Percentiles rank a stretch among this genome's conserved stretches.
These are phyloP conservation scores for Saxophila tyrrhenica DNA, from an alignment of 495 filamentous ascomycete genomes.

Conservation along the genomic window DNA sequence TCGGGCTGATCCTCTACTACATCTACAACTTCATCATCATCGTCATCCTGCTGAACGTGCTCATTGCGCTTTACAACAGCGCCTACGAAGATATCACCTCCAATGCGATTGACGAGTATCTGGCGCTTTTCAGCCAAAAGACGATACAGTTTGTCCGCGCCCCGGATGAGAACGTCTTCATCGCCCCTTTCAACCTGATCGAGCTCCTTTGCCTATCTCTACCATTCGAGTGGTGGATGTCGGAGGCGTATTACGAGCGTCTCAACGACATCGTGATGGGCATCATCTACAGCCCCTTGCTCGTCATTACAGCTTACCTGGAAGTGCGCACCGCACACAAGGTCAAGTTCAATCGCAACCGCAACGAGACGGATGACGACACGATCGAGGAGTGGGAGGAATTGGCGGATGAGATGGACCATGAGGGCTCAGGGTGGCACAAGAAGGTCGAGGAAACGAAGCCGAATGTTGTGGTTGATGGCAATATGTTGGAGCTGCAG, in stretches of 20 bases:
- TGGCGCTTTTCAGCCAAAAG: slow-evolving; percentile 76
- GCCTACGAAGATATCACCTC: slow-evolving; percentile 94
- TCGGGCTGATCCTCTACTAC: slow-evolving; percentile 86
- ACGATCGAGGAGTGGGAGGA: slow-evolving; percentile 87
- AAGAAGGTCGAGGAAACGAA: slow-evolving; percentile 61
- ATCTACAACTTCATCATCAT: slow-evolving; percentile 96
- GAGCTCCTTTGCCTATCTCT: slow-evolving; percentile 70
- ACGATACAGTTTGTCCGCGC: slow-evolving; percentile 94
- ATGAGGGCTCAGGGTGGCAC: slow-evolving; percentile 69
- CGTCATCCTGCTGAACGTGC: slow-evolving; percentile 79
- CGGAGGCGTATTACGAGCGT: slow-evolving; percentile 51
- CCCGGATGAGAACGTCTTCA: slow-evolving; percentile 96
- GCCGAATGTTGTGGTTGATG: slow-evolving; percentile 66
- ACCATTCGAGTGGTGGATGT: slow-evolving; percentile 94
- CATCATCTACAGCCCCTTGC: slow-evolving; percentile 70
- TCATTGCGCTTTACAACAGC: slow-evolving; percentile 93
- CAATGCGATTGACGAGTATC: slow-evolving; percentile 89
- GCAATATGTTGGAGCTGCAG: slow-evolving; percentile 53
- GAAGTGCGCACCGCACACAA: slow-evolving; percentile 58
- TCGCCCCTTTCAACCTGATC: slow-evolving; percentile 84
- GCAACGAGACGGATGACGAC: slow-evolving; percentile 86
- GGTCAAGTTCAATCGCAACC: slow-evolving; percentile 58
- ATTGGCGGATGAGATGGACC: slow-evolving; percentile 56
- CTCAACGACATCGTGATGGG: slow-evolving; percentile 84
- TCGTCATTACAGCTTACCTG: slow-evolving; percentile 64